phyloP scores from a whole-genome alignment of 768 basidiomycete species.

The Boletus speciosus region DNA sequence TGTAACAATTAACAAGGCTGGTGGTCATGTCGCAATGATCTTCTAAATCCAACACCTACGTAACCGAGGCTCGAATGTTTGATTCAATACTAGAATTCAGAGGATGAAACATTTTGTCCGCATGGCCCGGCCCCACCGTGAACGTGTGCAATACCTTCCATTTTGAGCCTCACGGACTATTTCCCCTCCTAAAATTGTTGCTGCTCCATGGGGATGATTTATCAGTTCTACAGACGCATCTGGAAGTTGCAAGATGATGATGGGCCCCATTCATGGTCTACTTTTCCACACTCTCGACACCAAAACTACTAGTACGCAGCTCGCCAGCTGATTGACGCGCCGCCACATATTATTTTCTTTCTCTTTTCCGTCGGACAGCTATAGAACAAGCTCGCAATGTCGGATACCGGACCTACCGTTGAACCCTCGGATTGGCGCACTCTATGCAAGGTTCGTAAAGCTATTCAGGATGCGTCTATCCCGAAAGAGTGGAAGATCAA shows the following conservation, averaged over 20 bases:
- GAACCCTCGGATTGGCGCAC: slow-evolving; percentile 19
- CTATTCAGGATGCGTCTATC: slow-evolving; percentile 22
- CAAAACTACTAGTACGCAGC: background rate
- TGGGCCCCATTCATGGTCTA: background rate
- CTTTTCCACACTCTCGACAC: background rate
- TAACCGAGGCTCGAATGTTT: too few species aligned
- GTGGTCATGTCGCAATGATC: too few species aligned
- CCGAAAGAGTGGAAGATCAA: slow-evolving; percentile 22
- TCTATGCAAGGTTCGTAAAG: slow-evolving; percentile 17
- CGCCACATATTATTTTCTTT: background rate
- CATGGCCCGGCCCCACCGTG: too few species aligned
- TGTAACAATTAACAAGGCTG: too few species aligned
- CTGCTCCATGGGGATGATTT: too few species aligned
- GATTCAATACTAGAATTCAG: too few species aligned
- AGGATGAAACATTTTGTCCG: too few species aligned
- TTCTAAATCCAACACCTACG: too few species aligned
- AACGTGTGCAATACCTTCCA: too few species aligned
- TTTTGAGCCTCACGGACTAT: too few species aligned
- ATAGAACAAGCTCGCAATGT: slow-evolving; percentile 3
- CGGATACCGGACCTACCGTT: background rate
- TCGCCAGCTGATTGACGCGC: background rate
- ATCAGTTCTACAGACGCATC: background rate
- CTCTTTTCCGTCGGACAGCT: background rate
- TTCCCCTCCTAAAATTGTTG: too few species aligned
- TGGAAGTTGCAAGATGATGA: background rate